Base-by-base conservation (phyloP, 192 early-diverging fungal genomes). In the Entrophospora sp. region DNA sequence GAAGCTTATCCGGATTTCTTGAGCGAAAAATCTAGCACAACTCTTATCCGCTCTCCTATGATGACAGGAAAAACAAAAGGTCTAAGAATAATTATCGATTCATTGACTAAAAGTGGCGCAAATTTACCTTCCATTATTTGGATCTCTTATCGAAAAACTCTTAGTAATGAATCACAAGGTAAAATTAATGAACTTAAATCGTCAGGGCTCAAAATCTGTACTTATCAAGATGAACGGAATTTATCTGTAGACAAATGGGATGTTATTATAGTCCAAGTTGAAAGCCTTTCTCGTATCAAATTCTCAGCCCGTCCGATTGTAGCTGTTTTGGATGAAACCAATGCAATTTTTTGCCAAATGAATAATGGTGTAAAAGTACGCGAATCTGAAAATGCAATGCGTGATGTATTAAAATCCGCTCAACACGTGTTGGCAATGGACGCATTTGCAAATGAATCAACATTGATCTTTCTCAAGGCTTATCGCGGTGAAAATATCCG, bases 331-430 rank as follows among this genome's bases (percentile, higher is more conserved):
- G 12, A 62, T 44, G 42, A 62, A 45, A 20, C 8, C 14, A 62
- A 62, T 62, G 22, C 25, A 8, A 62, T 62, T 45, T 25, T 62
- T 38, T 42, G 12, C 12, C 42, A 62, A 62, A 62, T 62, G 58
- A 40, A 34, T 38, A 60, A 18, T 40, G 3, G 58, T 30, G 16
- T 28, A 28, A 20, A 60, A 40, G 36, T 16, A 16, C 35, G 36
- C 0, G 37, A 60, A 60, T 60, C 58, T 18, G 58, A 60, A 22
- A 60, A 60, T 60, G 58, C 58, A 14, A 60, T 60, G 58, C 37
- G 58, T 13, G 37, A 60, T 42, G 9, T 60, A 2, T 60, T 60
- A 60, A 60, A 31, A 38, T 60, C 22, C 0, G 37, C 1, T 24
- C 2, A 3, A 16, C 27, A 62, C 45, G 60, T 62, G 8, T 20